These are phyloP conservation scores for Taphrina communis DNA, from an alignment of 1,139 yeast genomes.

Conservation along the genomic window DNA sequence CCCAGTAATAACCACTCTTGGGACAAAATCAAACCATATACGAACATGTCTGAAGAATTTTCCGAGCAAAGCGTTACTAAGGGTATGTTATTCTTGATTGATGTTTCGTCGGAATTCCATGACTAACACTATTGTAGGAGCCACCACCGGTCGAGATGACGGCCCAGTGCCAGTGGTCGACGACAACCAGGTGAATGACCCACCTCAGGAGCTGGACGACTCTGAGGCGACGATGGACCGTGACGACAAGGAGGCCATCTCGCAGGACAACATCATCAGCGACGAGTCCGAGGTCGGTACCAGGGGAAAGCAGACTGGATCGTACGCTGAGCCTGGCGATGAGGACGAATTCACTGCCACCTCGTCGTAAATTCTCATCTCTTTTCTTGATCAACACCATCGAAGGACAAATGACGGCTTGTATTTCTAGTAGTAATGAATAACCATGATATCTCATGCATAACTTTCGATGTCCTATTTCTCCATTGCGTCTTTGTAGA, in stretches of 20 bases:
- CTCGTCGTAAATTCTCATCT: not conserved
- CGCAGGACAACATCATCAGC: conserved; percentile 32
- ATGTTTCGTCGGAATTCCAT: too few relatives aligned
- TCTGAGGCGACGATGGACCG: conserved; percentile 31
- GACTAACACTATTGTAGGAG: not conserved
- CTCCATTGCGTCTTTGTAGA: not conserved
- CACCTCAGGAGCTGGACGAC: conserved; percentile 30
- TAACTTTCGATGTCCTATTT: too few relatives aligned
- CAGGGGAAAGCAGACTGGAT: conserved; percentile 23
- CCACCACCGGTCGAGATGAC: conserved; percentile 29
- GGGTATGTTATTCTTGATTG: not conserved
- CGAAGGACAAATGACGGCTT: too few relatives aligned
- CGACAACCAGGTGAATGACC: conserved; percentile 29
- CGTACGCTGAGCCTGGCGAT: conserved; percentile 18
- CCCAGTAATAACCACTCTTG: too few relatives aligned
- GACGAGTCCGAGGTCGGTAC: conserved; percentile 35
- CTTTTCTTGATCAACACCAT: not conserved
- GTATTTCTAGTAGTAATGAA: conserved; percentile 2
- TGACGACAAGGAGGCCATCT: conserved; percentile 40
- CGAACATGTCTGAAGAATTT: conserved; percentile 32
- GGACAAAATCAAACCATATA: not conserved
- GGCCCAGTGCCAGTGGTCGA: conserved; percentile 37
- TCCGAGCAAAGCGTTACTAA: conserved; percentile 30
- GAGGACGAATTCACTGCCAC: conserved; percentile 36
- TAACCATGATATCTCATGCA: not conserved